Conservation (phyloP, 495 filamentous ascomycete genomes). For the Friedmanniomyces endolithicus region DNA sequence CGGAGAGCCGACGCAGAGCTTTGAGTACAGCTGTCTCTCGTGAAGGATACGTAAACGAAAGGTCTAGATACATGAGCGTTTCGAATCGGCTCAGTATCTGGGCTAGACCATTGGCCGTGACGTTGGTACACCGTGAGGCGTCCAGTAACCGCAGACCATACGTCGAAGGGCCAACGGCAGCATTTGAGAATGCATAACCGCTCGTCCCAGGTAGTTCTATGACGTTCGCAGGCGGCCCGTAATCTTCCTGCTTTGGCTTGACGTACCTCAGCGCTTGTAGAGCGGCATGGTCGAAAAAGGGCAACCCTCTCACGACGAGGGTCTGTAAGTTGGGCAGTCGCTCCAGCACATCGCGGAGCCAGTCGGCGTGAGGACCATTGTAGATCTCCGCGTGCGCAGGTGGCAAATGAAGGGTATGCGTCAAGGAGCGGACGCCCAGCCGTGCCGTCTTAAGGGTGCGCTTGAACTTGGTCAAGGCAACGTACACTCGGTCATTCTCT, state of each 20-base stretch:
- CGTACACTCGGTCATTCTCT: constrained; percentile 54
- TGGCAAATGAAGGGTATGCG: constrained; percentile 55
- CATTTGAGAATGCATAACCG: neutral
- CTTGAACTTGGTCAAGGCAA: constrained; percentile 51
- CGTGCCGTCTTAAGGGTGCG: constrained; percentile 46
- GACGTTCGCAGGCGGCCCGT: neutral
- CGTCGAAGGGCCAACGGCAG: constrained; percentile 1
- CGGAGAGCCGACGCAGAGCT: constrained; percentile 29
- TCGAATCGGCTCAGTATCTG: constrained; percentile 44
- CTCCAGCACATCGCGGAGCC: constrained; percentile 51
- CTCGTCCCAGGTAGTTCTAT: constrained; percentile 10
- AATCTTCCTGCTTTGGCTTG: neutral
- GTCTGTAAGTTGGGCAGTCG: constrained; percentile 48
- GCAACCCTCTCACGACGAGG: constrained; percentile 47
- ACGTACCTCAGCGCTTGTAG: constrained; percentile 37
- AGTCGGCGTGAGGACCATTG: constrained; percentile 47
- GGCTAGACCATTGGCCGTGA: constrained; percentile 42
- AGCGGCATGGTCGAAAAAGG: constrained; percentile 54
- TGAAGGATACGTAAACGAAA: constrained; percentile 47
- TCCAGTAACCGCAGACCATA: constrained; percentile 42
- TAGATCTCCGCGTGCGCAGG: constrained; percentile 55
- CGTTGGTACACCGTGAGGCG: constrained; percentile 46
- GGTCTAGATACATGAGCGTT: constrained; percentile 45
- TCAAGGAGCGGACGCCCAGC: constrained; percentile 41
- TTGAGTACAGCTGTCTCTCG: constrained; percentile 41